Evolutionary conservation across 148 eudicot species (phyloP).

Genomic region (Amaranthus cruentus): DNA sequence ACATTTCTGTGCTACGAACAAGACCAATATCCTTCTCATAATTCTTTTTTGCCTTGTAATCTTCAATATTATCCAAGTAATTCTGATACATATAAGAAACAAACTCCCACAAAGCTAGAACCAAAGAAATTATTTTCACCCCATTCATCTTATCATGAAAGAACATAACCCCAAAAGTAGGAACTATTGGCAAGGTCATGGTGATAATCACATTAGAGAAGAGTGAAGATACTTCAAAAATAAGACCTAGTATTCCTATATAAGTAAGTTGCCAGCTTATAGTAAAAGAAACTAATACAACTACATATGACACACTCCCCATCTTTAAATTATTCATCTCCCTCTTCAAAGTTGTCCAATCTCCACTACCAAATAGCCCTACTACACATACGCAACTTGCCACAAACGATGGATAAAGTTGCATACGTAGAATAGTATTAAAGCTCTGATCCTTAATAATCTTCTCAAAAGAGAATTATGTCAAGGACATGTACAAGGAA

Average conservation of each 20-base stretch:
- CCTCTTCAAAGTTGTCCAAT: conserved; percentile 31
- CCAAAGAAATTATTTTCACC: conserved; percentile 36
- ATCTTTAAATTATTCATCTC: conserved; percentile 32
- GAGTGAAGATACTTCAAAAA: conserved; percentile 44
- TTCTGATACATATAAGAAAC: conserved; percentile 47
- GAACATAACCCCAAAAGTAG: conserved; percentile 40
- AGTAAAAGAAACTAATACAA: conserved; percentile 39
- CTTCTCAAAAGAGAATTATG: conserved; percentile 37
- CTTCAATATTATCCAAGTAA: conserved; percentile 34
- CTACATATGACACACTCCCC: conserved; percentile 38
- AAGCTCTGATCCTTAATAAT: conserved; percentile 31
- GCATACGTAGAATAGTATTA: conserved; percentile 30
- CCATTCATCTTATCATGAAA: conserved; percentile 52
- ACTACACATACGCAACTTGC: conserved; percentile 30
- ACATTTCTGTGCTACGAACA: conserved; percentile 9
- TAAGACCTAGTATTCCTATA: conserved; percentile 33
- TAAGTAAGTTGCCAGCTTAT: conserved; percentile 39
- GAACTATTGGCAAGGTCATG: conserved; percentile 42
- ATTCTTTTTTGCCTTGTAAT: background rate
- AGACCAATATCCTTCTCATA: background rate
- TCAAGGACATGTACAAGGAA: conserved; percentile 31
- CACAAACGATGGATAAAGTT: conserved; percentile 28
- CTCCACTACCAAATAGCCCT: conserved; percentile 48
- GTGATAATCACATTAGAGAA: conserved; percentile 50
- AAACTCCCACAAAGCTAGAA: conserved; percentile 49